Conservation (phyloP, 345 rosid species). For the Populus pruinosa region DNA sequence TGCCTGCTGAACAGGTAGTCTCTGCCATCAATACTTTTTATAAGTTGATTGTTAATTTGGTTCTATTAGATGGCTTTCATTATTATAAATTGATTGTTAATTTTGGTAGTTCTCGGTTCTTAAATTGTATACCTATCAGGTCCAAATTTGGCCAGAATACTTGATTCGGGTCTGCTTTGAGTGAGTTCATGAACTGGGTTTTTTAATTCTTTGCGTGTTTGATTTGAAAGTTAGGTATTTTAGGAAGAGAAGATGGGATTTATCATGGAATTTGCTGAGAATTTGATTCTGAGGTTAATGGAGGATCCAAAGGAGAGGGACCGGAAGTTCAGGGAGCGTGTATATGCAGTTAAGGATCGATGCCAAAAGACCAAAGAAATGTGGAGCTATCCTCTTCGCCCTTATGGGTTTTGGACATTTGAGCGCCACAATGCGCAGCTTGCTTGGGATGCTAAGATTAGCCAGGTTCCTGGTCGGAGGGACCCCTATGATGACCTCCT, state of each 20-base stretch:
- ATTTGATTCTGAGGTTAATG: constrained; percentile 79
- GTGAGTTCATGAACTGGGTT: background rate
- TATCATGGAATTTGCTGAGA: constrained; percentile 93
- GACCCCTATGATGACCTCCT: constrained; percentile 95
- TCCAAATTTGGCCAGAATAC: background rate
- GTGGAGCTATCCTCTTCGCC: constrained; percentile 94
- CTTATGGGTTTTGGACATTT: constrained; percentile 96
- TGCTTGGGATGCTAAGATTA: constrained; percentile 90
- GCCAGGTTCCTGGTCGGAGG: constrained; percentile 91
- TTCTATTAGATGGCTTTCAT: background rate
- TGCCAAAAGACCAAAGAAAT: constrained; percentile 92
- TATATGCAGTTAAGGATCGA: constrained; percentile 64
- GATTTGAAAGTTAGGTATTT: background rate
- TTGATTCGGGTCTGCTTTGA: background rate
- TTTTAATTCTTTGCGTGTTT: background rate
- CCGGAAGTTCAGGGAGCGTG: constrained; percentile 64
- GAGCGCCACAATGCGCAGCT: constrained; percentile 95
- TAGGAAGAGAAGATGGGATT: constrained; percentile 52
- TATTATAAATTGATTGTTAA: too few relatives aligned
- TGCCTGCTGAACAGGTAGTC: background rate
- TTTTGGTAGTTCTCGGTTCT: background rate
- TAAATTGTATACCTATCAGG: background rate
- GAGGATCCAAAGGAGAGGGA: constrained; percentile 97
- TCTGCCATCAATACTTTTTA: background rate
- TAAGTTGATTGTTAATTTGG: background rate